Conservation (phyloP, 2,329 filamentous ascomycete genomes). For the Hypoxylon sp. region DNA sequence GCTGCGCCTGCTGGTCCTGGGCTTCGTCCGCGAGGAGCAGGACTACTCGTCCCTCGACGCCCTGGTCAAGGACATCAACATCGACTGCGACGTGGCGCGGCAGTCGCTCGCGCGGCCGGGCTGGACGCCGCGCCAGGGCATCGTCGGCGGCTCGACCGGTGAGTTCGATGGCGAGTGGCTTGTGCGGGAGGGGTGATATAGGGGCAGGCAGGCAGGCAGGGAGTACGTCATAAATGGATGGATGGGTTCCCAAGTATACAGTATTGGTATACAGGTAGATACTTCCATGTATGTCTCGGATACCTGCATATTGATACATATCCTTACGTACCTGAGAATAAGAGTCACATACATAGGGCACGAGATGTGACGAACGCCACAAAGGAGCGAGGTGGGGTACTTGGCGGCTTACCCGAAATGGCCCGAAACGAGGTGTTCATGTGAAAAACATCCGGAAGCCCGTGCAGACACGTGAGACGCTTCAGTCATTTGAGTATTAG, state of each 20-base stretch:
- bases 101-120: conserved; percentile 72
- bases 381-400: background rate
- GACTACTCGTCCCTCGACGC: conserved; percentile 88
- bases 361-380: no score
- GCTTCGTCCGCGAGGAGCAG: conserved; percentile 87
- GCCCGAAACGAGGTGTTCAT: conserved; percentile 25
- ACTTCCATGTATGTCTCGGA: no score
- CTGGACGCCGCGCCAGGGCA: conserved; percentile 61
- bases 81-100: conserved; percentile 85
- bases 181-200: conserved; percentile 30
- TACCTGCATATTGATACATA: no score
- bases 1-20: conserved; percentile 82
- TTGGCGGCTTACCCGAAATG: conserved; percentile 23
- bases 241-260: no score
- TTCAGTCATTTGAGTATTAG: conserved; percentile 9
- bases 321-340: no score
- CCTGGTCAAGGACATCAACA: conserved; percentile 85
- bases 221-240: no score
- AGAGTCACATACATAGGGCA: no score
- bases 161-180: conserved; percentile 47
- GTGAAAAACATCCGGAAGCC: conserved; percentile 8
- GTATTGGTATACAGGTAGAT: no score
- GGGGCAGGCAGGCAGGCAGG: background rate
- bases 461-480: conserved; percentile 16
- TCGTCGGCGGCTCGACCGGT: conserved; percentile 39